Conservation (phyloP, 2,329 filamentous ascomycete species). For the Curvularia hawaiiensis region DNA sequence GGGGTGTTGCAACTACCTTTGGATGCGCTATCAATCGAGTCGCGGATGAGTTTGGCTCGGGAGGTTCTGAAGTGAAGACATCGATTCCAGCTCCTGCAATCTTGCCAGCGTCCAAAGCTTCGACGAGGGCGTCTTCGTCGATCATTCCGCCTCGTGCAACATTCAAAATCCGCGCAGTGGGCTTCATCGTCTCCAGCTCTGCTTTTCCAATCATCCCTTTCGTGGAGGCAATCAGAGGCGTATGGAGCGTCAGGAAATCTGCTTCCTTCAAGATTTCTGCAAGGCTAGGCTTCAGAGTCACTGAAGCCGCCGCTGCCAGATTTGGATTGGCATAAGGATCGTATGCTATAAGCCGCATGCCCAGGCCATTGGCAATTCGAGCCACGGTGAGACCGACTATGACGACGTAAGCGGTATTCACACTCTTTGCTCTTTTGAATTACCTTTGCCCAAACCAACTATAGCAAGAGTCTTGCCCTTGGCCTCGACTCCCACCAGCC, state of each 20-base stretch:
- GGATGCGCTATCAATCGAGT: conserved; percentile 69
- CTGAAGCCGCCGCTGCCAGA: conserved; percentile 71
- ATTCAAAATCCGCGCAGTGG: conserved; percentile 74
- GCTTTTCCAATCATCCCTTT: conserved; percentile 71
- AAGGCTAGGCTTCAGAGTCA: conserved; percentile 64
- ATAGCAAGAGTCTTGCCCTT: conserved; percentile 78
- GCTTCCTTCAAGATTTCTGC: conserved; percentile 66
- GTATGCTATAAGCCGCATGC: conserved; percentile 75
- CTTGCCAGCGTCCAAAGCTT: conserved; percentile 70
- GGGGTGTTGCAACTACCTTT: conserved; percentile 77
- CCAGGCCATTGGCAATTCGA: conserved; percentile 75
- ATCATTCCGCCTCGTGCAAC: conserved; percentile 81
- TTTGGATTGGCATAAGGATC: conserved; percentile 79
- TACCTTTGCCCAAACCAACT: conserved; percentile 78
- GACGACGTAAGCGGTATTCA: conserved; percentile 18
- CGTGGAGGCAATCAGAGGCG: conserved; percentile 77
- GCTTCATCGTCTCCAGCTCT: conserved; percentile 74
- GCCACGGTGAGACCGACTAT: conserved; percentile 79
- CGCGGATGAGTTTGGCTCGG: conserved; percentile 63
- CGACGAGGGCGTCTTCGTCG: conserved; percentile 74
- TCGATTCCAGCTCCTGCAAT: conserved; percentile 80
- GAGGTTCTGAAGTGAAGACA: conserved; percentile 79
- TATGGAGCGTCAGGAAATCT: conserved; percentile 83
- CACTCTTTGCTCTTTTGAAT: background rate
- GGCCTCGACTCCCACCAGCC: conserved; percentile 77